A percentile compares a stretch with the other conserved stretches of the same genome.
Evolutionary conservation across 1,284 basidiomycete genomes (phyloP).

Genomic region (Rhodotorula sp.): DNA sequence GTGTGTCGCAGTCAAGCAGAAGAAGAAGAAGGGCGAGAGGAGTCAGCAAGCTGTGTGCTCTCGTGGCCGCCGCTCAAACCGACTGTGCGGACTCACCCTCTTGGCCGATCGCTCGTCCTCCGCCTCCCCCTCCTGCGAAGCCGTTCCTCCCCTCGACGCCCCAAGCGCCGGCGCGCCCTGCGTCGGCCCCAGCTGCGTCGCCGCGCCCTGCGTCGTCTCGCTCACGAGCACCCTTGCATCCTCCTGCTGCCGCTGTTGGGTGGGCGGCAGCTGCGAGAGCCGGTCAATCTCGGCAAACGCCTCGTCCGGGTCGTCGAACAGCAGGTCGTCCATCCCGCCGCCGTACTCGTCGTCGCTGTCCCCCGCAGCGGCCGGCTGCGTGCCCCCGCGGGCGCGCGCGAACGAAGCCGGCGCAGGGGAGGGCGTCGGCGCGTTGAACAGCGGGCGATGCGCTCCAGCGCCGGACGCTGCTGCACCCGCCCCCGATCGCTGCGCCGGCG

Average conservation of each 20-base stretch:
- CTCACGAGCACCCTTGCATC: not conserved
- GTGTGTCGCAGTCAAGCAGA: no score
- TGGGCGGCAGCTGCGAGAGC: conserved; percentile 20
- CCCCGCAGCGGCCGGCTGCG: not conserved
- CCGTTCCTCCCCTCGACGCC: not conserved
- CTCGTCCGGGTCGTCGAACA: conserved; percentile 19
- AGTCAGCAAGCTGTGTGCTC: not conserved
- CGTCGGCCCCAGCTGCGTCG: conserved; percentile 29
- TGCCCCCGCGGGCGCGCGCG: no score
- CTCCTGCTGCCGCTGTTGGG: not conserved
- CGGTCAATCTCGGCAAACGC: conserved; percentile 32
- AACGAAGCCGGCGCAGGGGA: conserved; percentile 5
- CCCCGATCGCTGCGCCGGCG: not conserved
- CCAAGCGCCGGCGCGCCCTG: not conserved
- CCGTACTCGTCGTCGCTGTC: conserved; percentile 21
- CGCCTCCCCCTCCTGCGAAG: not conserved
- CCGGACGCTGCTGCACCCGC: not conserved
- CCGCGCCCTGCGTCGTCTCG: not conserved
- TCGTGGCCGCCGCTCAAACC: no score
- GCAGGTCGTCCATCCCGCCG: conserved; percentile 8
- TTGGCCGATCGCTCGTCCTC: conserved; percentile 11
- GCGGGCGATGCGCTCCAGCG: not conserved
- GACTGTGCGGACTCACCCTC: conserved; percentile 9
- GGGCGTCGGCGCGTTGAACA: conserved; percentile 35
- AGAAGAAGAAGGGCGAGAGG: no score